phyloP scores from a whole-genome alignment of 106 monocot genomes.

The Phalaenopsis equestris region DNA sequence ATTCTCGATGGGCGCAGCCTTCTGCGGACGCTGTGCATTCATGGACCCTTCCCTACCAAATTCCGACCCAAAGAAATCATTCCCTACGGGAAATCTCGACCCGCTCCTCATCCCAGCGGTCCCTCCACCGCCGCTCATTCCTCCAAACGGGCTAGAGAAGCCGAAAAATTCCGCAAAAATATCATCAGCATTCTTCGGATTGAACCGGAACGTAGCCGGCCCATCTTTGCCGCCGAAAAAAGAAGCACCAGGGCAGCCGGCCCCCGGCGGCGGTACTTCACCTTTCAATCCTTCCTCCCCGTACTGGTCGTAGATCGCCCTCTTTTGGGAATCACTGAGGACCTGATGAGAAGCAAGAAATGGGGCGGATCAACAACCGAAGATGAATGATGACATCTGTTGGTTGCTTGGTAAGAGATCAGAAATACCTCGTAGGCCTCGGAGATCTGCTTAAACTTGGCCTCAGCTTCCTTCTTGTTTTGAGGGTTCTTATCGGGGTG shows the following conservation, averaged over 20 bases:
- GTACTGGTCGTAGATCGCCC: conserved; percentile 59
- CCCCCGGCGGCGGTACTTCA: conserved; percentile 29
- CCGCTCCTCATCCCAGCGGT: conserved; percentile 22
- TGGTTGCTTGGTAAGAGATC: not conserved
- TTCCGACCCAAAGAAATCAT: conserved; percentile 22
- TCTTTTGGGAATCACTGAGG: conserved; percentile 74
- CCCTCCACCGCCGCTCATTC: conserved; percentile 29
- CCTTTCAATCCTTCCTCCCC: conserved; percentile 81
- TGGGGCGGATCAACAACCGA: not conserved
- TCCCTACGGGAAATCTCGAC: conserved; percentile 21
- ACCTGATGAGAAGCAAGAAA: conserved; percentile 31
- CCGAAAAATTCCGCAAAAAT: conserved; percentile 81
- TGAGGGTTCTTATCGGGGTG: conserved; percentile 93
- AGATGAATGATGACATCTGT: not conserved
- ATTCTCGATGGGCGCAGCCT: conserved; percentile 51
- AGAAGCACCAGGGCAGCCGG: conserved; percentile 19
- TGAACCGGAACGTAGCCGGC: conserved; percentile 41
- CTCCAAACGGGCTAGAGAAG: conserved; percentile 45
- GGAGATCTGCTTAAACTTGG: conserved; percentile 91
- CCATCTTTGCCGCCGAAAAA: conserved; percentile 27
- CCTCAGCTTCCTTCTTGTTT: conserved; percentile 90
- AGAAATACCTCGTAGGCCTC: conserved; percentile 71
- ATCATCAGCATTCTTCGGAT: conserved; percentile 62
- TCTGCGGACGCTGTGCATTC: conserved; percentile 31
- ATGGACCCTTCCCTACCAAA: conserved; percentile 35